Evolutionary conservation across 208 protist species (phyloP).

Genomic region (Leishmania martiniquensis): DNA sequence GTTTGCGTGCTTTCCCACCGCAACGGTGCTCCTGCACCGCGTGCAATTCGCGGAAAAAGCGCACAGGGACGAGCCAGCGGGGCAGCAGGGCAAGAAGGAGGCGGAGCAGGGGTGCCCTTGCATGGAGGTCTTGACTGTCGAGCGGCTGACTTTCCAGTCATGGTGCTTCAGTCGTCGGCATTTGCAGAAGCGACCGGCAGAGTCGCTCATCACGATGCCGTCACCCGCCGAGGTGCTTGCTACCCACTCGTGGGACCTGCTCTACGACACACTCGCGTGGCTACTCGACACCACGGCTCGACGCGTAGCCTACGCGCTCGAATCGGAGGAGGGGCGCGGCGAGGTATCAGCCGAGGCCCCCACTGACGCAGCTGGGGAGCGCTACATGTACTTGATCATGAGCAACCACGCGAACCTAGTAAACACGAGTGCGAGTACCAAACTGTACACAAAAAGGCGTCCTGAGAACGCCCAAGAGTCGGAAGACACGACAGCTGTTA

Average conservation of each 20-base stretch:
- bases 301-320: conserved; percentile 22
- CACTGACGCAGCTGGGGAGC: background rate
- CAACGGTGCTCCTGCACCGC: conserved; percentile 51
- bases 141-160: conserved; percentile 17
- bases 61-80: background rate
- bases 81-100: background rate
- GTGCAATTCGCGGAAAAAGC: conserved; percentile 36
- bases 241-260: conserved; percentile 31
- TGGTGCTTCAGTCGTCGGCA: conserved; percentile 22
- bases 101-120: background rate
- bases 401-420: conserved; percentile 39
- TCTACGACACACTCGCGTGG: conserved; percentile 37
- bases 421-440: conserved; percentile 24
- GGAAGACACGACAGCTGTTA: background rate
- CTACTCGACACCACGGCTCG: conserved; percentile 23
- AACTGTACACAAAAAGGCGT: conserved; percentile 13
- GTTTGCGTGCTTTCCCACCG: conserved; percentile 63
- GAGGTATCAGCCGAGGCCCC: background rate
- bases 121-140: conserved; percentile 30
- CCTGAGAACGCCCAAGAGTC: conserved; percentile 5
- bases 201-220: conserved; percentile 25
- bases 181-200: conserved; percentile 20
- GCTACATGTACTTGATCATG: conserved; percentile 28
- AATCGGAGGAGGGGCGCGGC: background rate
- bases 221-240: conserved; percentile 30